Evolutionary conservation across 257 asterid genomes (phyloP).

Genomic region (Asclepias syriaca): DNA sequence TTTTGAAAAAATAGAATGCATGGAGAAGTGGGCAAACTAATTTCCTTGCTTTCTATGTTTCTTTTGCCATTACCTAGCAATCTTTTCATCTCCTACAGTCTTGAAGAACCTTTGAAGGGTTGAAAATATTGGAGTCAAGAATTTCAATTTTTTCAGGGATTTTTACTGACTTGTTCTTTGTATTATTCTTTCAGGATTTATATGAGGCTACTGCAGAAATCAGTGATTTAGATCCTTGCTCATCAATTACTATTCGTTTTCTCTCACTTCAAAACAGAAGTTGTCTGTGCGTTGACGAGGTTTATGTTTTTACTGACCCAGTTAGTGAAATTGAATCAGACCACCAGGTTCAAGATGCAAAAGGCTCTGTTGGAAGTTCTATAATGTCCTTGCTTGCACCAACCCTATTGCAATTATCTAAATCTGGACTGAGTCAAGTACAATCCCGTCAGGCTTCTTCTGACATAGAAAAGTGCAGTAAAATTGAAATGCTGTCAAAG

Average conservation of each 20-base stretch:
- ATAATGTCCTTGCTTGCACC: constrained; percentile 90
- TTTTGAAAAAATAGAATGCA: background rate
- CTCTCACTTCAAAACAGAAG: constrained; percentile 78
- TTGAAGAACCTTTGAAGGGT: background rate
- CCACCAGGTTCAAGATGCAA: constrained; percentile 36
- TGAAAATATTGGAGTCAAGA: background rate
- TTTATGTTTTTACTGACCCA: constrained; percentile 60
- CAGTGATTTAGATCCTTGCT: constrained; percentile 70
- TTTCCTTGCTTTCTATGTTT: background rate
- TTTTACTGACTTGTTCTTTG: background rate
- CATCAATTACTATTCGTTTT: constrained; percentile 62
- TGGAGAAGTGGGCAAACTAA: background rate
- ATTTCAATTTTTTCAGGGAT: background rate
- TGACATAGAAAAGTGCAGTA: constrained; percentile 34
- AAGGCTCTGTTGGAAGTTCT: constrained; percentile 52
- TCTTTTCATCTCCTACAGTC: background rate
- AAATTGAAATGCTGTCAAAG: constrained; percentile 26
- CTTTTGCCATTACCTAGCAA: background rate
- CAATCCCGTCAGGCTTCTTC: constrained; percentile 38
- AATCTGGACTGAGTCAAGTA: constrained; percentile 43
- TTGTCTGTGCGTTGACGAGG: constrained; percentile 59
- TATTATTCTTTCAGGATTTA: constrained; percentile 51
- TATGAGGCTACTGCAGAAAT: constrained; percentile 95
- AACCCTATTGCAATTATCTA: constrained; percentile 70
- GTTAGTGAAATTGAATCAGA: constrained; percentile 46